Conservation (phyloP, 495 filamentous ascomycete genomes). For the Penicillium macrosclerotiorum region DNA sequence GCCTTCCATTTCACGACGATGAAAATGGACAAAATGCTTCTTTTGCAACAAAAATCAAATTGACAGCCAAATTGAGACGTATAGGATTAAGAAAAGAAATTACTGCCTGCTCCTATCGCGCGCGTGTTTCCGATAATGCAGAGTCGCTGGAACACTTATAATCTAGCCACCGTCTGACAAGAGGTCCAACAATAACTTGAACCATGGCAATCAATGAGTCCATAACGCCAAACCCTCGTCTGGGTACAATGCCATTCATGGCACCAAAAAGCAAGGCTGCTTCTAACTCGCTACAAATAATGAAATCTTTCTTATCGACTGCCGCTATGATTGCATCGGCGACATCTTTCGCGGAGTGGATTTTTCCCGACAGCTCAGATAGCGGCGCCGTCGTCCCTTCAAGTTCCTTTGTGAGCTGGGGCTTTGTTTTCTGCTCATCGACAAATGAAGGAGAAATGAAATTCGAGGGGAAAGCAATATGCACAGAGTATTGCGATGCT, state of each 20-base stretch:
- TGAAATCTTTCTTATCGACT: not conserved
- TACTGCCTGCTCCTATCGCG: no score
- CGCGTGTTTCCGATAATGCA: no score
- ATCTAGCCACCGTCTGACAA: not conserved
- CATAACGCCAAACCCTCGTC: not conserved
- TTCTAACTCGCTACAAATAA: not conserved
- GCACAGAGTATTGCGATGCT: not conserved
- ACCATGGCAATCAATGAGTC: not conserved
- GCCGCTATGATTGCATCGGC: not conserved
- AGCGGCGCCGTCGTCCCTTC: not conserved
- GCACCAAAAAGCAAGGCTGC: not conserved
- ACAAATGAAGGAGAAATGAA: not conserved
- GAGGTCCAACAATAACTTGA: not conserved
- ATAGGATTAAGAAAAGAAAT: no score
- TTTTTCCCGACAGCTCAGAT: not conserved
- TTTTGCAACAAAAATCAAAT: no score
- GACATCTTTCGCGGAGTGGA: not conserved
- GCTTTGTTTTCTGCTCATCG: not conserved
- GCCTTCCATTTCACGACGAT: no score
- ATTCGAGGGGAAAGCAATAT: not conserved
- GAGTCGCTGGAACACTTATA: constrained; percentile 8
- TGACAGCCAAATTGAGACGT: no score
- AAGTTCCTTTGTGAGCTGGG: not conserved
- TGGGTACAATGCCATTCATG: not conserved
- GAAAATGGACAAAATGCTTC: no score